Base-by-base conservation (phyloP, 805 yeast species). In the Kluyveromyces starmeri region DNA sequence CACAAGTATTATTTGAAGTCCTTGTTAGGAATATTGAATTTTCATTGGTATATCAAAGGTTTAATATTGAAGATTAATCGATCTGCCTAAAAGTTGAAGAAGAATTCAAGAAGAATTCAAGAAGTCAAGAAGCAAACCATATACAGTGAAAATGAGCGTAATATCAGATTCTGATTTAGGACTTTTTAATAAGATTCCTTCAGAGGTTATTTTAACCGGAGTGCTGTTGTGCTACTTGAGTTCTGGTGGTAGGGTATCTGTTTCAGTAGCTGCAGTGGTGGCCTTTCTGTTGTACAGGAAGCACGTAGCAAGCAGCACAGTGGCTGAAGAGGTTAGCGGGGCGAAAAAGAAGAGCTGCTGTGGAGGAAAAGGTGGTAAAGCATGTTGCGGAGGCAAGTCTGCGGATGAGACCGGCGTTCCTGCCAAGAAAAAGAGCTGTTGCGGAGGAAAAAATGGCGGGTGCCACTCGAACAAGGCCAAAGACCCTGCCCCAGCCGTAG, bases 161-260 rank as follows among this genome's bases (percentile, higher is more conserved):
- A 23, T 23, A 23, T 23, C 26, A 7, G 26, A 23, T 23, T 23
- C 26, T 6, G 13, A 14, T 14, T 6, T 23, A 23, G 26, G 5
- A n/a, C n/a, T 23, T 6, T 23, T 23, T 10, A 23, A 23, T 14
- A 19, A n/a, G 9, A 10, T 30, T 19, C 17, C 33, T 6, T 20
- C 33, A 13, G 25, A 20, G 10, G 5, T 18, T 6, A 13, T 30
- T 3, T 20, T 48, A 16, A 38, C 48, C 31, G 20, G 23, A 4
- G 43, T 45, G 13, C 32, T 30, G 20, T 38, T 39, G 8, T 19
- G 37, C 7, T 51, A 48, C 36, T 29, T 45, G 26, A 42, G 48
- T 14, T 44, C 53, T 26, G 64, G 65, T 17, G 71, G 71, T 17
- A 53, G 69, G 41, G 10, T 51, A 3, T 48, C 66, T 12, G 36